These are phyloP conservation scores for Ogataea dorogensis DNA, from an alignment of 805 yeast genomes.

Conservation along the genomic window DNA sequence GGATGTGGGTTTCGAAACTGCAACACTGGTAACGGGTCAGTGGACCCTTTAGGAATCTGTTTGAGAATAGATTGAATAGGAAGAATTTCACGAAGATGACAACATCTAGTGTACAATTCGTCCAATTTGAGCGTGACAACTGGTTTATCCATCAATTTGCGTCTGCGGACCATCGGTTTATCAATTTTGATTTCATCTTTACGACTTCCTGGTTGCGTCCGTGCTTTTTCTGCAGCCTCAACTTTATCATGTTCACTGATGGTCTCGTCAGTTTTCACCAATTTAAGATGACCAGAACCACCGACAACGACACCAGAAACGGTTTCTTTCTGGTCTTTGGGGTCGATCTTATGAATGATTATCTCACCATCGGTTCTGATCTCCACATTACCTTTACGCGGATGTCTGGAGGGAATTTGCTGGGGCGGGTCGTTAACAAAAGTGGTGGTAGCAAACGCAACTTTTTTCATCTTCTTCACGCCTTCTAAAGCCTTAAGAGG, in stretches of 20 bases:
- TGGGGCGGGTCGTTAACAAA: constrained; percentile 85
- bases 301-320: constrained; percentile 78
- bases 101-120: constrained; percentile 83
- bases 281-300: constrained; percentile 65
- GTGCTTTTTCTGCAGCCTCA: constrained; percentile 32
- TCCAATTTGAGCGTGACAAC: constrained; percentile 51
- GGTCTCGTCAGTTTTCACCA: constrained; percentile 31
- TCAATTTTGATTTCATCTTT: constrained; percentile 52
- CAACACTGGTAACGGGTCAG: constrained; percentile 68
- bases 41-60: constrained; percentile 75
- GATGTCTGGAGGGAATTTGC: constrained; percentile 85
- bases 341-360: constrained; percentile 33
- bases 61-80: constrained; percentile 89
- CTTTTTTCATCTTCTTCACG: constrained; percentile 51
- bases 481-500: constrained; percentile 29
- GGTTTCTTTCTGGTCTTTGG: constrained; percentile 33
- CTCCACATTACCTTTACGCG: constrained; percentile 73
- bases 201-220: constrained; percentile 25
- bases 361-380: constrained; percentile 34
- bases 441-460: constrained; percentile 73
- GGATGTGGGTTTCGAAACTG: constrained; percentile 87
- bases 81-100: constrained; percentile 85
- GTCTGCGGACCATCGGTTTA: constrained; percentile 56
- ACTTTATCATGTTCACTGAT: constrained; percentile 31
- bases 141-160: constrained; percentile 36